Conservation (phyloP, 2,329 filamentous ascomycete species). For the Acrocalymma vagum region DNA sequence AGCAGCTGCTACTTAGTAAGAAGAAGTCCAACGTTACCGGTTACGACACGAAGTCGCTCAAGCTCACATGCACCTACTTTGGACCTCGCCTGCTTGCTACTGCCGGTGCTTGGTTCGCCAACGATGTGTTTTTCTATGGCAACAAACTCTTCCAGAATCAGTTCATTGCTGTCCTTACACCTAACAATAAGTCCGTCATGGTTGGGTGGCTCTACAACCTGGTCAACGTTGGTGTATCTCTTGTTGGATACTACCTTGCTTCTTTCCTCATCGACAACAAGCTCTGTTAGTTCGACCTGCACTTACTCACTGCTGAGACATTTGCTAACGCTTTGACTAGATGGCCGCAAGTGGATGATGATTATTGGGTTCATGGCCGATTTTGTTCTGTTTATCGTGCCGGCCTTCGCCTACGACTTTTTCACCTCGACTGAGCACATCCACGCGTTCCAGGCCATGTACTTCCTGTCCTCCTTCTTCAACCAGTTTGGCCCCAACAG, state of each 20-base stretch:
- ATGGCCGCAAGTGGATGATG: slow-evolving; percentile 96
- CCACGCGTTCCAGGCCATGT: slow-evolving; percentile 95
- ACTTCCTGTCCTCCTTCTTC: slow-evolving; percentile 98
- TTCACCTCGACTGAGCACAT: slow-evolving; percentile 77
- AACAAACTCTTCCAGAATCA: slow-evolving; percentile 97
- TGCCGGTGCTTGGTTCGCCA: slow-evolving; percentile 90
- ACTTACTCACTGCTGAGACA: background rate
- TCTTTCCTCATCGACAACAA: slow-evolving; percentile 94
- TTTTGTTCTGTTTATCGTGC: slow-evolving; percentile 92
- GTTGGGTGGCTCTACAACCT: slow-evolving; percentile 91
- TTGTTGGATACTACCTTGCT: slow-evolving; percentile 89
- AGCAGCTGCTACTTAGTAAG: slow-evolving; percentile 83
- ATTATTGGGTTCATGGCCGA: slow-evolving; percentile 91
- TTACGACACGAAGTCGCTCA: slow-evolving; percentile 87
- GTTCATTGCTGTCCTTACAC: slow-evolving; percentile 85
- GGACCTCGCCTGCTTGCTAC: slow-evolving; percentile 87
- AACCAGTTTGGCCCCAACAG: slow-evolving; percentile 98
- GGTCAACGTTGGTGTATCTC: slow-evolving; percentile 86
- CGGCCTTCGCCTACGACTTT: slow-evolving; percentile 87
- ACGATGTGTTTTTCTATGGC: slow-evolving; percentile 98
- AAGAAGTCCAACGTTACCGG: slow-evolving; percentile 87
- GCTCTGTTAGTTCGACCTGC: slow-evolving; percentile 60
- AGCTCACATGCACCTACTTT: slow-evolving; percentile 81
- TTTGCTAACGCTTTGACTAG: slow-evolving; percentile 15
- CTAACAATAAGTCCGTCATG: slow-evolving; percentile 76